Conservation (phyloP, 768 basidiomycete species). For the Cyclocybe cylindracea region DNA sequence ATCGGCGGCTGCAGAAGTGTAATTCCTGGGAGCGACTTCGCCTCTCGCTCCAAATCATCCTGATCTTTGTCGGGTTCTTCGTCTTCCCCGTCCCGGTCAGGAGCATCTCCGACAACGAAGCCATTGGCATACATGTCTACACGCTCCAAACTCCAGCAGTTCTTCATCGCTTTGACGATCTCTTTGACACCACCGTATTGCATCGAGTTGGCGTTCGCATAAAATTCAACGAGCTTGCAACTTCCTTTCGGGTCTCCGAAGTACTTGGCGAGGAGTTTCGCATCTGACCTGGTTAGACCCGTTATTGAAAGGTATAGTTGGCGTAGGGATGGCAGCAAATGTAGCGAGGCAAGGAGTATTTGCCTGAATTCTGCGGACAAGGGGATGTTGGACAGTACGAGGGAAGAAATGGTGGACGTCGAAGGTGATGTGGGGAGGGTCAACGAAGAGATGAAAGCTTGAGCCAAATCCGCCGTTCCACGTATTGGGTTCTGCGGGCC, state of each 20-base stretch:
- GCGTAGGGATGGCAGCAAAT: conserved; percentile 7
- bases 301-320: conserved; percentile 12
- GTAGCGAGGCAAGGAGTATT: conserved; percentile 11
- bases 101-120: neutral
- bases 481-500: conserved; percentile 12
- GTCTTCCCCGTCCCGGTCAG: neutral
- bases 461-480: conserved; percentile 13
- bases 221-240: conserved; percentile 13
- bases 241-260: conserved; percentile 4
- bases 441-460: conserved; percentile 7
- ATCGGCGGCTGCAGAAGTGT: neutral
- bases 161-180: conserved; percentile 9
- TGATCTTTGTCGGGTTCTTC: neutral
- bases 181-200: conserved; percentile 12
- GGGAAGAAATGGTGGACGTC: conserved; percentile 1
- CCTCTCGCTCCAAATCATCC: neutral
- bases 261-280: conserved; percentile 5
- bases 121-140: conserved; percentile 17
- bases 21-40: neutral
- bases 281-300: conserved; percentile 8
- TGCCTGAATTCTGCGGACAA: conserved; percentile 16
- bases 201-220: conserved; percentile 18
- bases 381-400: conserved; percentile 16
- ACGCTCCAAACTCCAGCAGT: conserved; percentile 16
- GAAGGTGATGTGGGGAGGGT: neutral